Base-by-base conservation (phyloP, 2,329 filamentous ascomycete genomes). In the Thielaviopsis populi region DNA sequence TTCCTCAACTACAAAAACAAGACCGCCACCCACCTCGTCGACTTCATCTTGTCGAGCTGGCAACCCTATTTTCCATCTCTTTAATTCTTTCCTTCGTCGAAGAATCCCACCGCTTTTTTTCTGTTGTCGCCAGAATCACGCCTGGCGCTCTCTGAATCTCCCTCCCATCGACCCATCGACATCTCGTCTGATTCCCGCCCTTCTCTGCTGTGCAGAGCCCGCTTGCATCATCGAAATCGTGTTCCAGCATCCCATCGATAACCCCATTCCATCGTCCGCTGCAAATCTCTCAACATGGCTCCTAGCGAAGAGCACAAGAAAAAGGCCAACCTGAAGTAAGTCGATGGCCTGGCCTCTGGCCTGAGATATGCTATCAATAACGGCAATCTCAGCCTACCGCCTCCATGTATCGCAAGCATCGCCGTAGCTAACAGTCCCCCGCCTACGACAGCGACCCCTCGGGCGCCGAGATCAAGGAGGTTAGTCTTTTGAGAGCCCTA, bases 271-370 rank as follows among this genome's bases (percentile, higher is more conserved):
- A 62, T 42, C n/a, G 7, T 50, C 13, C 40, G 30, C 30, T 19
- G 22, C 22, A 53, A 24, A 56, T 50, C 61, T 17, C 69, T 69
- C 82, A 87, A 76, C 69, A 91, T 91, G 88, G 84, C 62, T 46
- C 58, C 63, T 33, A 43, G 86, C 75, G 75, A 83, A 69, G 83
- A 88, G 73, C 83, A 84, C 71, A 91, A 90, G 83, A 86, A 86
- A 78, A 91, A 90, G 85, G 86, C 86, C 75, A 88, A 92, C 76
- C 75, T 92, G 76, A 82, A 83, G 89, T 92, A 83, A 74, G 88
- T 77, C 22, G 61, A 27, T 24, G 19, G 15, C 24, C 19, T 50
- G 11, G 46, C 24, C 3, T 50, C 10, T 4, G 15, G 15, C 13
- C 42, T 2, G 42, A 17, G 15, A n/a, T 19, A 4, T 46, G 17